phyloP scores from a whole-genome alignment of 2,329 filamentous ascomycete genomes.

The Iodosphaeria phyllophila region DNA sequence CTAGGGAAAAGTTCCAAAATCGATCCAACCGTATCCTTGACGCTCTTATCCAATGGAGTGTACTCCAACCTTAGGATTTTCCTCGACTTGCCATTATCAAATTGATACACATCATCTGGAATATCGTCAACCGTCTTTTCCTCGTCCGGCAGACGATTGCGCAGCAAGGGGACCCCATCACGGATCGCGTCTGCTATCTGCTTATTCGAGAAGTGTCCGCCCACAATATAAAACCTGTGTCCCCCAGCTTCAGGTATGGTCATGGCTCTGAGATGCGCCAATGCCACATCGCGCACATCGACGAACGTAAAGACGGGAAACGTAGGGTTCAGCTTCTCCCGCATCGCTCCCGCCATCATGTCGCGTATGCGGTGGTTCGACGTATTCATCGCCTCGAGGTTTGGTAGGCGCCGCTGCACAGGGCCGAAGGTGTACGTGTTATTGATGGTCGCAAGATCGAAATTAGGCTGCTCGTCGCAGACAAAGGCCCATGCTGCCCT shows the following conservation, averaged over 20 bases:
- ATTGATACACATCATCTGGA: conserved; percentile 29
- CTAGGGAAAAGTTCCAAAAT: conserved; percentile 13
- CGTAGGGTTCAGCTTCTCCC: conserved; percentile 35
- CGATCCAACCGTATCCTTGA: conserved; percentile 36
- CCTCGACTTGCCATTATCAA: conserved; percentile 34
- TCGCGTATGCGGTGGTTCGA: conserved; percentile 50
- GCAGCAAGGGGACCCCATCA: conserved; percentile 33
- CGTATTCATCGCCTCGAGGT: conserved; percentile 48
- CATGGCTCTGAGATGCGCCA: conserved; percentile 41
- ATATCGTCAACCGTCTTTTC: conserved; percentile 21
- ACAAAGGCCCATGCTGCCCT: conserved; percentile 48
- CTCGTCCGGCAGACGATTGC: conserved; percentile 24
- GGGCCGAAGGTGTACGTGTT: conserved; percentile 46
- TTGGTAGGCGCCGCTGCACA: conserved; percentile 42
- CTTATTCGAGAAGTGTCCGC: conserved; percentile 41
- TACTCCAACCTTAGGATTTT: conserved; percentile 42
- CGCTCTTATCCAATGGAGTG: conserved; percentile 33
- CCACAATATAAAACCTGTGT: conserved; percentile 45
- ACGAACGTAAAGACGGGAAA: conserved; percentile 38
- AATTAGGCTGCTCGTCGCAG: conserved; percentile 30
- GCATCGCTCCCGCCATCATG: conserved; percentile 42
- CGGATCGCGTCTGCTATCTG: conserved; percentile 35
- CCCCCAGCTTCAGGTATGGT: conserved; percentile 35
- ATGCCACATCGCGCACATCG: conserved; percentile 40
- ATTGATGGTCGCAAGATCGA: conserved; percentile 41